Evolutionary conservation across 2,329 filamentous ascomycete genomes (phyloP).

Genomic region (Monilinia fructicola): DNA sequence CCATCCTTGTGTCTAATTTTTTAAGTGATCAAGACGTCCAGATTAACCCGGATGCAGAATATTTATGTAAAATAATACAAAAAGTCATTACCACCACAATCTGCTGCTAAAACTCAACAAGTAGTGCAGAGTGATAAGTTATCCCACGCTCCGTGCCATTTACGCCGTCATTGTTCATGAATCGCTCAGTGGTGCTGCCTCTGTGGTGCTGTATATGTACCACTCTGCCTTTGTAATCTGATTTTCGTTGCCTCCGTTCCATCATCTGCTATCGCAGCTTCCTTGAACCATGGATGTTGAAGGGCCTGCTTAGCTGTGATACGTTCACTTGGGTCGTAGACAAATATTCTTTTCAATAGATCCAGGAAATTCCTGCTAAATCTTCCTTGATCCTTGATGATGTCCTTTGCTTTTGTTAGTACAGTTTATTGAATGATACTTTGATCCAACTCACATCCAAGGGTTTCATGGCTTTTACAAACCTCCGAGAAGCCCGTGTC

Average conservation of each 20-base stretch:
- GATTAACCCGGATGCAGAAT: constrained; percentile 21
- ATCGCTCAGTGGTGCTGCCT: constrained; percentile 35
- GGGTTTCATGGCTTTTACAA: constrained; percentile 71
- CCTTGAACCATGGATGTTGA: constrained; percentile 67
- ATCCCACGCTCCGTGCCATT: constrained; percentile 29
- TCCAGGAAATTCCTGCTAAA: constrained; percentile 65
- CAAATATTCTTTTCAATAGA: constrained; percentile 64
- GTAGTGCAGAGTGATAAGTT: constrained; percentile 30
- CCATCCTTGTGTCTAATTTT: constrained; percentile 21
- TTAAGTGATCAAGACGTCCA: constrained; percentile 21
- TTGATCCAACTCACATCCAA: constrained; percentile 52
- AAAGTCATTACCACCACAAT: constrained; percentile 25
- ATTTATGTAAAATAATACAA: constrained; percentile 25
- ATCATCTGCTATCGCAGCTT: constrained; percentile 61
- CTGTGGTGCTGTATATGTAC: constrained; percentile 27
- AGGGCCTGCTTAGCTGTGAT: constrained; percentile 67
- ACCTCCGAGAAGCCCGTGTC: constrained; percentile 62
- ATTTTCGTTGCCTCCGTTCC: constrained; percentile 68
- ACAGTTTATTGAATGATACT: not conserved
- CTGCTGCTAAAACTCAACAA: constrained; percentile 25
- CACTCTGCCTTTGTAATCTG: constrained; percentile 42
- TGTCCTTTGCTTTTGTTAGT: constrained; percentile 52
- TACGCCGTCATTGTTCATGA: constrained; percentile 39
- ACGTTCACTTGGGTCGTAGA: constrained; percentile 64
- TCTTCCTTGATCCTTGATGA: constrained; percentile 58